phyloP scores from a whole-genome alignment of 1,284 basidiomycete genomes.

The Rhodotorula mucilaginosa region DNA sequence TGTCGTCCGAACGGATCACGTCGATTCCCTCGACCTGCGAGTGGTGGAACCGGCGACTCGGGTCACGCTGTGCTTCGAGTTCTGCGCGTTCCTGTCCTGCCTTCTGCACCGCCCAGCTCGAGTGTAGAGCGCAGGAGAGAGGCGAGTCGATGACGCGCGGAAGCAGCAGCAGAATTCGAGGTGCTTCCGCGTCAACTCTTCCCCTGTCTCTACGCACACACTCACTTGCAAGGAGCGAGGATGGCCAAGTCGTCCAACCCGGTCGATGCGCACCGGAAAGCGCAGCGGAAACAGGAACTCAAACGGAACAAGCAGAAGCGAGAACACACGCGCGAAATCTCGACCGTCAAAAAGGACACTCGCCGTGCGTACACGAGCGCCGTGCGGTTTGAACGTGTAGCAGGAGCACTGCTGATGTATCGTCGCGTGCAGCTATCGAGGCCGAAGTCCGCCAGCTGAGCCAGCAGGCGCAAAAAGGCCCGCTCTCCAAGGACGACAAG shows the following conservation, averaged over 20 bases:
- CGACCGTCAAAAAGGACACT: constrained; percentile 42
- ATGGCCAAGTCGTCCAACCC: constrained; percentile 45
- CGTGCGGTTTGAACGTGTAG: background rate
- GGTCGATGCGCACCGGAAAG: constrained; percentile 49
- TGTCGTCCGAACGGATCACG: no score
- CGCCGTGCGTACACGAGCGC: constrained; percentile 15
- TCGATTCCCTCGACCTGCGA: no score
- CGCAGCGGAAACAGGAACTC: constrained; percentile 46
- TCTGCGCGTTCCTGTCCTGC: no score
- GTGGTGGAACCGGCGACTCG: no score
- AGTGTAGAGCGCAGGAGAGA: no score
- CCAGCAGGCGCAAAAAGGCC: constrained; percentile 26
- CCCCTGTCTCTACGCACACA: background rate
- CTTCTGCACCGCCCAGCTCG: no score
- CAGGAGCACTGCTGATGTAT: background rate
- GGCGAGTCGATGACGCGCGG: no score
- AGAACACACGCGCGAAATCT: constrained; percentile 43
- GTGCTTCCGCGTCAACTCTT: no score
- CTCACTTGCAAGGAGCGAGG: background rate
- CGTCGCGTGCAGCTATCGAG: constrained; percentile 26
- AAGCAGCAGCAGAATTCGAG: no score
- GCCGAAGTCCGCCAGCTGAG: constrained; percentile 38
- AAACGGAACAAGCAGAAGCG: constrained; percentile 47
- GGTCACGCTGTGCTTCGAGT: no score
- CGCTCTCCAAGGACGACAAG: constrained; percentile 42